Evolutionary conservation across 225 moss, liverwort and hornwort species (phyloP), one percentile per base, ranked within the genome.

Genomic region (Straminergon stramineum): DNA sequence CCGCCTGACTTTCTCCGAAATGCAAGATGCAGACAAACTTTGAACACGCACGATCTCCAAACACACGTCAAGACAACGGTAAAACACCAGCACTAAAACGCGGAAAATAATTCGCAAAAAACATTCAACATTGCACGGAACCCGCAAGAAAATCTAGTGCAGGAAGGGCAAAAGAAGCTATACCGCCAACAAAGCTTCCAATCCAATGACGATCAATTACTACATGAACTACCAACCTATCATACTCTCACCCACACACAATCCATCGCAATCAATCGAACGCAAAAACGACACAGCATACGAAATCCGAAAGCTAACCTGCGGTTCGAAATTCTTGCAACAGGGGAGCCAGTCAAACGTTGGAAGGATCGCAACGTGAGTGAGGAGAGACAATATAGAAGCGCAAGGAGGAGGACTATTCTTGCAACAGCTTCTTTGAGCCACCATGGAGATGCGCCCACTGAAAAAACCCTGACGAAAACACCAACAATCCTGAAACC

Each of bases 251-350:
- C 84, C n/a, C 28, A 20, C 68, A 11, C 39, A 39, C 74, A 78
- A 34, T 71, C 85, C 32, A 81, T 58, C 61, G 64, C 85, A 85
- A 71, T 77, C 73, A 37, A 56, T 16, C 65, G 55, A 35, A 73
- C 39, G 43, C 62, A 45, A n/a, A 64, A 27, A 31, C 85, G 57
- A 84, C 87, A 21, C 51, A 69, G 18, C 52, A 56, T 27, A 55
- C 35, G 31, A 65, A 68, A 82, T n/a, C 58, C 52, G 20, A 81
- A 88, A 79, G 83, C 88, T 74, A 28, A 92, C 92, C 92, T 89
- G 86, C 83, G 66, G 60, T 26, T 79, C 58, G 79, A 84, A 88
- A 87, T 87, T 86, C 88, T 75, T 61, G 87, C 84, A 90, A 65
- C 76, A 91, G 76, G 65, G 64, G 48, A 83, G 62, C 81, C 51